These are phyloP conservation scores for Liquidambar formosana DNA, from an alignment of 164 flowering plant species.

Conservation along the genomic window DNA sequence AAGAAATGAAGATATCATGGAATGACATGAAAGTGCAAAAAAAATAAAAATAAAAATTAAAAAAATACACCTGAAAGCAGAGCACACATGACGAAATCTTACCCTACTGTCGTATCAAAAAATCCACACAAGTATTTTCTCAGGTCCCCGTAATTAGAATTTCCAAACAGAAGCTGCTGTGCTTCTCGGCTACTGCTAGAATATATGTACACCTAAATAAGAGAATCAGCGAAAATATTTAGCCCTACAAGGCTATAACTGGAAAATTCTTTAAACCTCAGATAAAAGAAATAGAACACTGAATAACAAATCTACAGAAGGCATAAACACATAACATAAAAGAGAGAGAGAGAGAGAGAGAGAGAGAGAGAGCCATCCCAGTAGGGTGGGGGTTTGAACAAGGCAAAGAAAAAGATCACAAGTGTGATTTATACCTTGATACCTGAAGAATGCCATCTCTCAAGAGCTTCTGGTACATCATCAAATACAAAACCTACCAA, in stretches of 20 bases:
- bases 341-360: too few relatives aligned
- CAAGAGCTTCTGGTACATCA: conserved; percentile 1
- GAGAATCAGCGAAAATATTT: neutral
- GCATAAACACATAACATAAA: too few relatives aligned
- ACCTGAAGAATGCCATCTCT: neutral
- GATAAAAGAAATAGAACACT: too few relatives aligned
- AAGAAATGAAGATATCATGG: neutral
- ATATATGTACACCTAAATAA: conserved; percentile 7
- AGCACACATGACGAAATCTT: neutral
- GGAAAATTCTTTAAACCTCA: too few relatives aligned
- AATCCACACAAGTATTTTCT: conserved; percentile 11
- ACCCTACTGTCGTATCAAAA: conserved; percentile 10
- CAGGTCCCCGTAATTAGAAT: conserved; percentile 4
- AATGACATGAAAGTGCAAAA: neutral
- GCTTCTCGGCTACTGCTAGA: conserved; percentile 8
- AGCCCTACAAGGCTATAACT: neutral
- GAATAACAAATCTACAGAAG: too few relatives aligned
- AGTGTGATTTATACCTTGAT: neutral
- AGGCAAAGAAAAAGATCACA: neutral
- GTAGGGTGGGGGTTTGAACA: too few relatives aligned
- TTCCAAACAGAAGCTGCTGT: conserved; percentile 4
- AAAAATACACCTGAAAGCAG: neutral
- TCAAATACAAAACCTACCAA: neutral
- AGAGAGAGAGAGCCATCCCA: too few relatives aligned
- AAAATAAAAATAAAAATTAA: too few relatives aligned